Conservation (phyloP, 805 yeast species). For the Saccharomyces mikatae region DNA sequence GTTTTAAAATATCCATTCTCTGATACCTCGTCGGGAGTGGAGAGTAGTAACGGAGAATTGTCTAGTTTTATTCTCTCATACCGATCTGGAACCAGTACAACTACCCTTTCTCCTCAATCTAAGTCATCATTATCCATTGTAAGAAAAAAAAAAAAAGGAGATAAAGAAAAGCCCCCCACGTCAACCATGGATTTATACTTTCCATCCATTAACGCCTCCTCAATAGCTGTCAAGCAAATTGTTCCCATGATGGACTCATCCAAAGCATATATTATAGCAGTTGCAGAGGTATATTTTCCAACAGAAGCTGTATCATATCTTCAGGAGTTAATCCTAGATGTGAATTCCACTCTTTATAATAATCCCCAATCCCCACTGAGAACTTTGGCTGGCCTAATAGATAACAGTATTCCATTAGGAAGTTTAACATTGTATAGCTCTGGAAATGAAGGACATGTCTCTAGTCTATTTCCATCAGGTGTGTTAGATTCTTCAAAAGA, state of each 20-base stretch:
- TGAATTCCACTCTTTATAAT: slow-evolving; percentile 51
- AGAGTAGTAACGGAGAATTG: not conserved
- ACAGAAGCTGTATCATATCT: slow-evolving; percentile 39
- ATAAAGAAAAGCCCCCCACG: not conserved
- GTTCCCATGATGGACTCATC: slow-evolving; percentile 63
- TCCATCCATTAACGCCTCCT: not conserved
- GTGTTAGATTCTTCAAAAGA: not conserved
- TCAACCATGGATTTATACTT: not conserved
- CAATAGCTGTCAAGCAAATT: slow-evolving; percentile 45
- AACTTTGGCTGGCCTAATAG: slow-evolving; percentile 48
- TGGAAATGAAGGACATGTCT: not conserved
- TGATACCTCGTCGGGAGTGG: slow-evolving; percentile 3
- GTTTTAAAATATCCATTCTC: slow-evolving; percentile 59
- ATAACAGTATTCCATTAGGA: slow-evolving; percentile 30
- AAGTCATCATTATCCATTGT: not conserved
- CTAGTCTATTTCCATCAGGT: not conserved
- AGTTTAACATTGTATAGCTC: slow-evolving; percentile 7
- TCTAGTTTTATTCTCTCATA: slow-evolving; percentile 17
- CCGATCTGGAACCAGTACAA: not conserved
- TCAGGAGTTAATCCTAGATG: slow-evolving; percentile 40
- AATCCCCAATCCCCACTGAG: slow-evolving; percentile 38
- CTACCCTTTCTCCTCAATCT: not conserved
- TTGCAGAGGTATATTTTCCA: slow-evolving; percentile 84
- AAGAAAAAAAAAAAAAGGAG: not conserved
- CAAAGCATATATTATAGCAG: slow-evolving; percentile 63